Evolutionary conservation across 257 asterid genomes (phyloP).

Genomic region (Ilex aquifolium): DNA sequence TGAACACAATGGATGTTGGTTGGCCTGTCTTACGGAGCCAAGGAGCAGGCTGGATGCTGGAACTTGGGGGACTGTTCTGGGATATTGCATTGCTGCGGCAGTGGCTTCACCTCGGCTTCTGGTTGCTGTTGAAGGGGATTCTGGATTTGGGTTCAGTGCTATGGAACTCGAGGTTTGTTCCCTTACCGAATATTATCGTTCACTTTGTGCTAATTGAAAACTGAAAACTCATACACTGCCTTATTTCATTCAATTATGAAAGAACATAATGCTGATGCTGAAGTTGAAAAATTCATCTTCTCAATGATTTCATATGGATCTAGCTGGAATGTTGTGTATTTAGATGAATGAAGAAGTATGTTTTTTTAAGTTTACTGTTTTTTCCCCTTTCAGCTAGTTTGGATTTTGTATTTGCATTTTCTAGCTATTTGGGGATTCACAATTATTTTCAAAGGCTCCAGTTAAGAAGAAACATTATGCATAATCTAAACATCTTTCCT

Average conservation of each 20-base stretch:
- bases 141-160: conserved; percentile 95
- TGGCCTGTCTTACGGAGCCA: conserved; percentile 76
- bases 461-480: no score
- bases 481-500: no score
- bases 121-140: conserved; percentile 97
- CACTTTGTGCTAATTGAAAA: neutral
- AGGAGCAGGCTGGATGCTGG: conserved; percentile 95
- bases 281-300: no score
- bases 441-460: no score
- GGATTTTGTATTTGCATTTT: no score
- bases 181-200: neutral
- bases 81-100: conserved; percentile 96
- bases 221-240: neutral
- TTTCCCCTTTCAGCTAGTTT: no score
- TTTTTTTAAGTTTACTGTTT: no score
- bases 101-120: conserved; percentile 82
- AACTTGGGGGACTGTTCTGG: conserved; percentile 97
- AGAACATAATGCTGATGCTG: no score
- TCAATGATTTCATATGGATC: no score
- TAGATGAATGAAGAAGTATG: no score
- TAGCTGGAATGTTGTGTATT: no score
- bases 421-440: no score
- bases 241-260: neutral
- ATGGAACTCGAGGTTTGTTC: conserved; percentile 88
- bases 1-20: conserved; percentile 91